A percentile compares a stretch with the other conserved stretches of the same genome.
Conservation (phyloP, 2,329 filamentous ascomycete genomes). For the Periconia sp. region DNA sequence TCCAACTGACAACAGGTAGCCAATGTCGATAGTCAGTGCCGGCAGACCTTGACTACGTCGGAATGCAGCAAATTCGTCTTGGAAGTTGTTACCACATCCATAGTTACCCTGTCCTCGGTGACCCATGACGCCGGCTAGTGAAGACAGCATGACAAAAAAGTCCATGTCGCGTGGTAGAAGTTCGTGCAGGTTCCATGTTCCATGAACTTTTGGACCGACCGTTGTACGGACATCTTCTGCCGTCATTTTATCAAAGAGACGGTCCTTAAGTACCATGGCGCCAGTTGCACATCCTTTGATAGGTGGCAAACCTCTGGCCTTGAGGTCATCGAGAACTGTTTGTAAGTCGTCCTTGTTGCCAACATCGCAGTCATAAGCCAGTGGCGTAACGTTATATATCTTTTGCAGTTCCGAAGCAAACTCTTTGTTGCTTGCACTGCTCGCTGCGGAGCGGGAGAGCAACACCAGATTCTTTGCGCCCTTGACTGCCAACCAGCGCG, state of each 20-base stretch:
- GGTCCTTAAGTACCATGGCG: constrained; percentile 14
- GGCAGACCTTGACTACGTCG: constrained; percentile 39
- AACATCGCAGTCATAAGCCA: constrained; percentile 5
- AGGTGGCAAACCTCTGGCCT: constrained; percentile 1
- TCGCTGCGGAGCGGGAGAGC: constrained; percentile 5
- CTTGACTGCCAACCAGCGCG: constrained; percentile 11
- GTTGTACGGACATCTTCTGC: constrained; percentile 4
- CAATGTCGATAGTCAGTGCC: constrained; percentile 36
- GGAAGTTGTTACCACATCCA: constrained; percentile 22
- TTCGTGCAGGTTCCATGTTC: constrained; percentile 14
- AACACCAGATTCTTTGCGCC: constrained; percentile 18
- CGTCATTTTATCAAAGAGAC: constrained; percentile 11
- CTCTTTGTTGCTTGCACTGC: background rate
- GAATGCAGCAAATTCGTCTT: constrained; percentile 21
- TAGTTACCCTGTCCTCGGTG: constrained; percentile 16
- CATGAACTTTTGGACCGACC: constrained; percentile 4
- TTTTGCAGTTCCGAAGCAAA: constrained; percentile 8
- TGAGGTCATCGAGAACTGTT: constrained; percentile 3
- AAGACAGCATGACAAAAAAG: constrained; percentile 13
- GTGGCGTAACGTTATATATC: constrained; percentile 4
- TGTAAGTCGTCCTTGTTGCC: background rate
- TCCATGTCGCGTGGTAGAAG: constrained; percentile 3
- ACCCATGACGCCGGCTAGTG: constrained; percentile 3
- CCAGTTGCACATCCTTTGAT: constrained; percentile 15
- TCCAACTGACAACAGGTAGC: background rate